These are phyloP conservation scores for Solanum lignicaule DNA, from an alignment of 257 asterid genomes.

Conservation along the genomic window DNA sequence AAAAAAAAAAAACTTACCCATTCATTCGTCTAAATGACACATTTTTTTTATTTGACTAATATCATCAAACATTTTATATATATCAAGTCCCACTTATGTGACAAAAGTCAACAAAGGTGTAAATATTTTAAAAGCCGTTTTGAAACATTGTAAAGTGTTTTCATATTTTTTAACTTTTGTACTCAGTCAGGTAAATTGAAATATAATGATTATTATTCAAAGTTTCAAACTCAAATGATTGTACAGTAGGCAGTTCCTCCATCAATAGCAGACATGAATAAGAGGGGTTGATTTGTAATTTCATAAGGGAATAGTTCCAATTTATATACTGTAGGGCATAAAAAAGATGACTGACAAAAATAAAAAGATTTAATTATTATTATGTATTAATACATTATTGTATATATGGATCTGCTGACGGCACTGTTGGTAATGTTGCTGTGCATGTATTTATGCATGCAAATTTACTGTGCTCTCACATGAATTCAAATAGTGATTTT, in stretches of 20 bases:
- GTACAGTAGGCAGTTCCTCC: background rate
- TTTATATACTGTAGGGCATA: background rate
- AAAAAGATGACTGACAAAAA: background rate
- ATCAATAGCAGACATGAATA: background rate
- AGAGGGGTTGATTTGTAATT: background rate
- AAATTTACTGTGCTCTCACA: background rate
- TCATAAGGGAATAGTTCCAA: background rate
- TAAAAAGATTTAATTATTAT: background rate
- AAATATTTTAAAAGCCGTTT: too few species aligned
- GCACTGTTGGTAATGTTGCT: background rate
- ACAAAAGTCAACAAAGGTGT: too few species aligned
- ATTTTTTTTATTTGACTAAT: too few species aligned
- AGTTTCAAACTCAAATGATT: background rate
- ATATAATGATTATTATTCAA: background rate
- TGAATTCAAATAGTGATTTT: background rate
- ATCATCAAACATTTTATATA: too few species aligned
- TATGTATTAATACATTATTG: background rate
- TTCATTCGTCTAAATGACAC: background rate
- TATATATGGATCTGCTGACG: background rate
- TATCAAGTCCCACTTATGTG: background rate
- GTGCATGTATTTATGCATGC: slow-evolving; percentile 11
- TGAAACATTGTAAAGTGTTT: too few species aligned
- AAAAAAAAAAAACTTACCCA: background rate
- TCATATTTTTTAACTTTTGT: background rate
- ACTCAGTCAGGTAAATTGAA: background rate